Evolutionary conservation across 768 basidiomycete species (phyloP).

Genomic region (Tulasnella sp.): DNA sequence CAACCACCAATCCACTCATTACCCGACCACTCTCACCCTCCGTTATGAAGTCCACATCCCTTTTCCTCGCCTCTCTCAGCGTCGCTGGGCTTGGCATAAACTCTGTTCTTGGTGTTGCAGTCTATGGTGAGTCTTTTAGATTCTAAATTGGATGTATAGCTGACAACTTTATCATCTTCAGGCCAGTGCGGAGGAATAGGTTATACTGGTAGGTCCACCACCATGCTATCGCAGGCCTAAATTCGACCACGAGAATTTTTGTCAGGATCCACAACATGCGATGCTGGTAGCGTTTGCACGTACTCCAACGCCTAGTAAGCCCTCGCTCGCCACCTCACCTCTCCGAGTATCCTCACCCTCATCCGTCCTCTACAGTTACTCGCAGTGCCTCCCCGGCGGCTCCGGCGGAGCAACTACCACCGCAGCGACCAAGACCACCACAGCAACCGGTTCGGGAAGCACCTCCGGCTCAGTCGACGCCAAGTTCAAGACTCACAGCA

Average conservation of each 20-base stretch:
- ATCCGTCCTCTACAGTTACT: not conserved
- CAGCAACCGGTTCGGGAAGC: not conserved
- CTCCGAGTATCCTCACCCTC: not conserved
- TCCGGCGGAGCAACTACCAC: not conserved
- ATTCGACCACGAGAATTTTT: not conserved
- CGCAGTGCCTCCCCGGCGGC: not conserved
- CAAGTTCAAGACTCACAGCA: not conserved
- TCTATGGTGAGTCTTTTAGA: not conserved
- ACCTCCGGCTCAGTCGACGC: not conserved
- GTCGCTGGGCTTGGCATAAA: not conserved
- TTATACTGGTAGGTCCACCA: not conserved
- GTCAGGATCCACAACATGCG: not conserved
- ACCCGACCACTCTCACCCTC: not conserved
- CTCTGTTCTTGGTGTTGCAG: not conserved
- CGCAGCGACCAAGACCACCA: not conserved
- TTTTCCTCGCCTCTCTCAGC: not conserved
- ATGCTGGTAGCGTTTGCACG: not conserved
- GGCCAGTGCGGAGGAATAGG: not conserved
- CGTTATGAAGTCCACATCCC: not conserved
- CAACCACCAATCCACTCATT: not conserved
- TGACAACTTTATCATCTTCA: not conserved
- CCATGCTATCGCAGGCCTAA: not conserved
- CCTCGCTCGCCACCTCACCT: too few species aligned
- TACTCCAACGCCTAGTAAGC: not conserved
- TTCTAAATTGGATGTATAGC: too few species aligned